Base-by-base conservation (phyloP, 2,329 filamentous ascomycete species). In the Exserohilum turcica region DNA sequence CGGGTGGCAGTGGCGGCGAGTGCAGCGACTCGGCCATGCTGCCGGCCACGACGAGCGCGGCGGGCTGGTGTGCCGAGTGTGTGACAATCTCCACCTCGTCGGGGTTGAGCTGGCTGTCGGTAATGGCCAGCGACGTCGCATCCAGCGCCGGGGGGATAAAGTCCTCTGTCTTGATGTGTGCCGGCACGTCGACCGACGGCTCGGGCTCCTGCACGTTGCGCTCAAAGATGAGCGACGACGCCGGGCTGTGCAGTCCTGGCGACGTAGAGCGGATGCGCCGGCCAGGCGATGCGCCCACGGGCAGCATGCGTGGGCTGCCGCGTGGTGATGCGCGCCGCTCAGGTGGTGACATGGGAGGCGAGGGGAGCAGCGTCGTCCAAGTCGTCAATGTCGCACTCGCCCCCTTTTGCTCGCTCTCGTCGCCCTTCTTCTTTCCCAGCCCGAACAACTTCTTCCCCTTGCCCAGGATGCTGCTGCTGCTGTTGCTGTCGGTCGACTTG, bases 81-180 rank as follows among this genome's bases (percentile, higher is more conserved):
- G 90, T 97, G 39, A 97, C 85, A 71, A 97, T 97, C 78, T 97
- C 92, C 48, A 97, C 92, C 19, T 87, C 85, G 72, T 97, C 92
- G 4, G 92, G 91, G 72, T 94, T 88, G 44, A 97, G 82, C 52
- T 87, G 86, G 62, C 86, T 81, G 75, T 96, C 91, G 10, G 93
- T 97, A 67, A 97, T 96, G 52, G 92, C 92, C 66, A 92, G 86
- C 36, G 92, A 95, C 2, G 91, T 93, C 45, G 93, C 93, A 72
- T 96, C 91, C 42, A 97, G 82, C 10, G 95, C 92, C 0, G 93
- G 85, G 6, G 93, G 93, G 63, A 97, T 97, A 71, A 92, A 85
- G 77, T 97, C 92, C 74, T 97, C 93, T 6, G 91, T 96, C 65
- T 92, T 86, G 66, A 97, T 96, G 70, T 97, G 93, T 6, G 90